phyloP scores from a whole-genome alignment of 2,329 filamentous ascomycete genomes.

The Colletotrichum sansevieriae region DNA sequence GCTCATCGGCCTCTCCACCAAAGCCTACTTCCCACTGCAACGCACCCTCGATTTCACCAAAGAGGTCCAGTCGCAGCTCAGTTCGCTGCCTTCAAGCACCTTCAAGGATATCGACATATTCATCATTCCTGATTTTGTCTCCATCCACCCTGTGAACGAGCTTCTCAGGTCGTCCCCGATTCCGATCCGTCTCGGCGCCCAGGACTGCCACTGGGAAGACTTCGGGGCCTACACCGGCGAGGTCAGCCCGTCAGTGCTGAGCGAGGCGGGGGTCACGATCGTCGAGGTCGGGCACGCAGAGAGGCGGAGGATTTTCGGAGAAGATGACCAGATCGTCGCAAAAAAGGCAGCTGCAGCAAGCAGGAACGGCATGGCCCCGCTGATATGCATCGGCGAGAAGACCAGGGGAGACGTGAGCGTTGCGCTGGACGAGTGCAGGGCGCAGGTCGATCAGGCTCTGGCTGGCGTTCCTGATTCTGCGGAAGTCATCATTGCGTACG shows the following conservation, averaged over 20 bases:
- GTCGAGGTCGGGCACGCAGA: conserved; percentile 88
- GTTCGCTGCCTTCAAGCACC: conserved; percentile 51
- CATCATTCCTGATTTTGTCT: conserved; percentile 82
- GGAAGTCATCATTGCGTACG: conserved; percentile 84
- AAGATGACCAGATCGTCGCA: conserved; percentile 77
- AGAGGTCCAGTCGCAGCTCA: conserved; percentile 61
- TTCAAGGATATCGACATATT: conserved; percentile 71
- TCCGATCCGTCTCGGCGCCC: conserved; percentile 72
- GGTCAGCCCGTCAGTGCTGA: conserved; percentile 76
- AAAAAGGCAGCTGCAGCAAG: conserved; percentile 78
- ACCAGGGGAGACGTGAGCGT: conserved; percentile 62
- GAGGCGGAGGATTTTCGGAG: conserved; percentile 77
- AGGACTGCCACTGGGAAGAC: conserved; percentile 80
- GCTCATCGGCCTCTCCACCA: conserved; percentile 80
- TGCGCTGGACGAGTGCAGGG: conserved; percentile 75
- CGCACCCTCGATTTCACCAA: conserved; percentile 70
- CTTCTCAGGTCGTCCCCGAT: conserved; percentile 63
- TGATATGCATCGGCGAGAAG: conserved; percentile 85
- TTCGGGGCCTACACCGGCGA: conserved; percentile 83
- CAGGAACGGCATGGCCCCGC: conserved; percentile 78
- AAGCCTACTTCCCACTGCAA: conserved; percentile 82
- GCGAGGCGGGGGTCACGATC: conserved; percentile 76
- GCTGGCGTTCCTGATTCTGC: conserved; percentile 70
- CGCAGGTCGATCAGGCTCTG: conserved; percentile 75
- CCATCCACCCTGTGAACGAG: conserved; percentile 66